phyloP scores from a whole-genome alignment of 108 stramenopile species.

The Nitzschia palea region DNA sequence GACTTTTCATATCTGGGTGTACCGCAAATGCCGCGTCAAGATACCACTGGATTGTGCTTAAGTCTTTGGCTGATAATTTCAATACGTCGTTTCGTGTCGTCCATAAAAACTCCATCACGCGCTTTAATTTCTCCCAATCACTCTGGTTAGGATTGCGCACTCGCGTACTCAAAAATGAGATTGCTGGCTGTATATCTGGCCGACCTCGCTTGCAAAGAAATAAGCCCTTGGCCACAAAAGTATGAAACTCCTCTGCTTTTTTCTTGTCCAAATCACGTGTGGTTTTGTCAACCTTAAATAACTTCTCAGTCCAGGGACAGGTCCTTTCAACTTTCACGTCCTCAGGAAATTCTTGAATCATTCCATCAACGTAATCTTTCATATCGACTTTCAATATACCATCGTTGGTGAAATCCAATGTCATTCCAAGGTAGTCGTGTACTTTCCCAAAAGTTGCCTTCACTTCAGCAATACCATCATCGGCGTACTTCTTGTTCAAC shows the following conservation, averaged over 20 bases:
- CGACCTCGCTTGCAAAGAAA: constrained; percentile 36
- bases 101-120: constrained; percentile 37
- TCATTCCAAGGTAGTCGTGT: constrained; percentile 55
- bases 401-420: constrained; percentile 24
- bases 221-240: constrained; percentile 33
- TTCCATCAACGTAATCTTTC: constrained; percentile 21
- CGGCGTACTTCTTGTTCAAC: constrained; percentile 12
- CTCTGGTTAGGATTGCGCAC: constrained; percentile 27
- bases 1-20: constrained; percentile 46
- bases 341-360: constrained; percentile 25
- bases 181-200: constrained; percentile 33
- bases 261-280: neutral
- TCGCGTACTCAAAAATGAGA: constrained; percentile 41
- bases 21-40: constrained; percentile 55
- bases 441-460: constrained; percentile 5
- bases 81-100: constrained; percentile 12
- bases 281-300: constrained; percentile 26
- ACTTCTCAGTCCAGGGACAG: constrained; percentile 26
- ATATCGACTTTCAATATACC: constrained; percentile 33
- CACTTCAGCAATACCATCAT: constrained; percentile 5
- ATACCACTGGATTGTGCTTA: constrained; percentile 34
- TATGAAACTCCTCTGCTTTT: constrained; percentile 25
- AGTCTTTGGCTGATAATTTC: constrained; percentile 9
- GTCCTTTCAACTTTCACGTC: constrained; percentile 2
- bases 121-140: constrained; percentile 43